Evolutionary conservation across 169 alveolate species (phyloP), one percentile per base, ranked within the genome.

Genomic region (Pseudocohnilembus persalinus): DNA sequence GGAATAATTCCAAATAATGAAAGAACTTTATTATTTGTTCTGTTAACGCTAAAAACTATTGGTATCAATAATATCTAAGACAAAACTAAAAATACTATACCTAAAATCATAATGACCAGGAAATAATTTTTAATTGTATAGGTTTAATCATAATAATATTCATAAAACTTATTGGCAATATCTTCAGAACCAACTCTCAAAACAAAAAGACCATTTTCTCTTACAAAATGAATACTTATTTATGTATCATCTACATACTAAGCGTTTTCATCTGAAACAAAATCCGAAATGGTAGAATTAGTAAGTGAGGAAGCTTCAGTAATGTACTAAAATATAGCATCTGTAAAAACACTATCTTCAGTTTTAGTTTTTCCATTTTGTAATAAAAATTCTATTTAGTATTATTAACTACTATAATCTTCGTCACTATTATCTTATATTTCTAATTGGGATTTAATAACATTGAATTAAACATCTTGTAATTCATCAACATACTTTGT

Each of bases 1-100:
- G 85, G 85, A 32, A 85, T 81, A 35, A 76, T 34, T 73, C 89
- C 89, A 85, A 85, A 85, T 30, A 85, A 49, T 32, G 85, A 77
- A 31, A 85, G 77, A 29, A 85, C 89, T 63, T 79, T 85, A 79
- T 85, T 85, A 74, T 85, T 85, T 29, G 89, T 77, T 78, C 35
- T 79, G 29, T 76, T 76, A 0, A 85, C 89, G 29, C 74, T 76
- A 49, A 85, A 78, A 27, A 85, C 76, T 1, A 85, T 85, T 34
- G 89, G 89, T 28, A 85, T 79, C 0, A 85, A 65, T 20, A 85
- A 77, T 25, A 77, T n/a, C 68, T 85, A 81, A 30, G 89, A 72
- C 1, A 85, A 30, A 73, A 79, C 35, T 24, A 85, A 31, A 74
- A 85, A 72, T 24, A 85, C n/a, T 20, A 85, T 68, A 34, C 85